Conservation (phyloP, 2,329 filamentous ascomycete species). For the Septoria linicola region DNA sequence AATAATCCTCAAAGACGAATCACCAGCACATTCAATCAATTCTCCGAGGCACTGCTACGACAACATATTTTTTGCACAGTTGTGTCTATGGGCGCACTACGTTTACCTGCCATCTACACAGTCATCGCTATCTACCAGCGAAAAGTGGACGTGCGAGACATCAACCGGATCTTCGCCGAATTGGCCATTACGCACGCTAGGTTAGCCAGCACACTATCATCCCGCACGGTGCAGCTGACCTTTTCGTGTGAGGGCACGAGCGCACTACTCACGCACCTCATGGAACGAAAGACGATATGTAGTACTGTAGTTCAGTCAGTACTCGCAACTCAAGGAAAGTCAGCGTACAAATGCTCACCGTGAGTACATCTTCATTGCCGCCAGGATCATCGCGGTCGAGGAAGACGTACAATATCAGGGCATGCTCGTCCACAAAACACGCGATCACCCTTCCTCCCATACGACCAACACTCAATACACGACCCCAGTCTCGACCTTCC, state of each 20-base stretch:
- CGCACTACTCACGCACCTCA: conserved; percentile 5
- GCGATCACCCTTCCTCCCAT: conserved; percentile 90
- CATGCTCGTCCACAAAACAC: conserved; percentile 79
- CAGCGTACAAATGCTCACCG: conserved; percentile 52
- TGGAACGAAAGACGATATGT: conserved; percentile 54
- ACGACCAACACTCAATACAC: conserved; percentile 86
- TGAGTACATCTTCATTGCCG: conserved; percentile 71
- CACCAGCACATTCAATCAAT: no score
- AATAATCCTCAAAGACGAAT: no score
- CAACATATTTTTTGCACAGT: neutral
- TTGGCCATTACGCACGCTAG: neutral
- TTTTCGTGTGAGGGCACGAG: neutral
- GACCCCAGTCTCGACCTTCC: conserved; percentile 91
- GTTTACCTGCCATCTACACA: no score
- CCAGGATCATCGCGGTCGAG: conserved; percentile 68
- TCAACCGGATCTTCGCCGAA: conserved; percentile 3
- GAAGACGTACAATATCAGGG: conserved; percentile 80
- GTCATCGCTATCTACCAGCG: neutral
- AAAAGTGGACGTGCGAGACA: conserved; percentile 12
- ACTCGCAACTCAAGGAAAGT: neutral
- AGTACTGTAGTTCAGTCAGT: conserved; percentile 48
- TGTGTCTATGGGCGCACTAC: no score
- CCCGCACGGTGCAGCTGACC: conserved; percentile 9
- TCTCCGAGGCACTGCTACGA: neutral
- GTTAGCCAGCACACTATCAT: conserved; percentile 4